These are phyloP conservation scores for Pestalotiopsis sp. DNA, from an alignment of 2,329 filamentous ascomycete species.

Conservation along the genomic window DNA sequence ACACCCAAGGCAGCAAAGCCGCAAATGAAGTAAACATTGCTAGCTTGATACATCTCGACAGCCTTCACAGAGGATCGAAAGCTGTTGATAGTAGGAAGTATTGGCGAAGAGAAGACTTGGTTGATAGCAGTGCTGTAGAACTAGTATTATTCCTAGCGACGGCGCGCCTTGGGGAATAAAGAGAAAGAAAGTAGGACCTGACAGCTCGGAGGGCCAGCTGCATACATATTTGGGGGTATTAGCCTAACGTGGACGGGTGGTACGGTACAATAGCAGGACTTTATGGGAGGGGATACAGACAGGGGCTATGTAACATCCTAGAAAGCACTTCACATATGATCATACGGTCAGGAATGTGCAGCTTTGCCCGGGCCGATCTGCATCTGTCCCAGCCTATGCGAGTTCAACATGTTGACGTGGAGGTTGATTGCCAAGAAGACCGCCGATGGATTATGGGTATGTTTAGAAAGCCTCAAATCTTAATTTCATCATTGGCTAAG, in stretches of 20 bases:
- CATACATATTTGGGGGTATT: background rate
- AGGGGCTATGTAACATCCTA: background rate
- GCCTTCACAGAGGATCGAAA: background rate
- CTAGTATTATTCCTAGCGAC: background rate
- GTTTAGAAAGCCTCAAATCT: background rate
- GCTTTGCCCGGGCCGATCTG: background rate
- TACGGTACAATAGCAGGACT: background rate
- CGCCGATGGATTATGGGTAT: background rate
- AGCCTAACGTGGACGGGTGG: background rate
- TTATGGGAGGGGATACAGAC: background rate
- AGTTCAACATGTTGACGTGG: background rate
- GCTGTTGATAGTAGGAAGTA: background rate
- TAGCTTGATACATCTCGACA: conserved; percentile 41
- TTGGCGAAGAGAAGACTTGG: background rate
- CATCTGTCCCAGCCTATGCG: background rate
- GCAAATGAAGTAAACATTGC: conserved; percentile 62
- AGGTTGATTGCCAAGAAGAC: background rate
- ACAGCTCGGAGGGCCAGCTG: background rate
- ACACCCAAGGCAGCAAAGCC: conserved; percentile 62
- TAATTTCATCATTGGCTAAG: background rate
- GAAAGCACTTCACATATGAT: background rate
- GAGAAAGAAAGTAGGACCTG: background rate
- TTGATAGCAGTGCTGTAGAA: background rate
- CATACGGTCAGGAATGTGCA: background rate
- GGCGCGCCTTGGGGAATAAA: background rate